A percentile compares a stretch with the other conserved stretches of the same genome.
phyloP scores from a whole-genome alignment of 306 rosid genomes.

The Lathyrus aphaca region DNA sequence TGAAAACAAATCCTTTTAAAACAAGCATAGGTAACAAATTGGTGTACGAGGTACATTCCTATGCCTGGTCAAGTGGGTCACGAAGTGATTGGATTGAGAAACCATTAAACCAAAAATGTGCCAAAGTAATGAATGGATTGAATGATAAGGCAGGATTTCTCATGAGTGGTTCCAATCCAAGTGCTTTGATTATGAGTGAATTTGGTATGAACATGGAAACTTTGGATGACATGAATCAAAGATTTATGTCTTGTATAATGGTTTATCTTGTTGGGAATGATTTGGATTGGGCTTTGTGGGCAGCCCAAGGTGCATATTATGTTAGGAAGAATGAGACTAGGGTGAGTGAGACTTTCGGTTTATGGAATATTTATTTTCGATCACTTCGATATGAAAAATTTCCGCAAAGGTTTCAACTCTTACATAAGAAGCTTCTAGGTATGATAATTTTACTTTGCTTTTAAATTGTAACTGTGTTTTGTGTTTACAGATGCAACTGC shows the following conservation, averaged over 20 bases:
- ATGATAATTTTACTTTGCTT: not conserved
- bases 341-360: slow-evolving; percentile 37
- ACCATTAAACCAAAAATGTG: slow-evolving; percentile 42
- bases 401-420: slow-evolving; percentile 39
- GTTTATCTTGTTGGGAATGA: slow-evolving; percentile 34
- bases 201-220: slow-evolving; percentile 37
- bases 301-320: slow-evolving; percentile 49
- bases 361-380: slow-evolving; percentile 30
- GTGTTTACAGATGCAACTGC: too few species aligned
- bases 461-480: not conserved
- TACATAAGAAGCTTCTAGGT: slow-evolving; percentile 41
- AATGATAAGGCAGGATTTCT: slow-evolving; percentile 40
- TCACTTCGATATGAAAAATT: slow-evolving; percentile 37
- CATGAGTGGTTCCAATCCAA: slow-evolving; percentile 12
- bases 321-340: not conserved
- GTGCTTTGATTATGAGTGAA: slow-evolving; percentile 43
- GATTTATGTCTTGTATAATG: slow-evolving; percentile 43
- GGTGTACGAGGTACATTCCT: slow-evolving; percentile 46
- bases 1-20: slow-evolving; percentile 25
- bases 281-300: slow-evolving; percentile 52
- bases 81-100: not conserved
- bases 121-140: slow-evolving; percentile 16
- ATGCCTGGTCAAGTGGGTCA: slow-evolving; percentile 40
- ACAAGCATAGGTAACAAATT: slow-evolving; percentile 32
- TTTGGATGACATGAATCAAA: slow-evolving; percentile 4